Evolutionary conservation across 2,329 filamentous ascomycete genomes (phyloP).

Genomic region (Arthrobotrys sinensis): DNA sequence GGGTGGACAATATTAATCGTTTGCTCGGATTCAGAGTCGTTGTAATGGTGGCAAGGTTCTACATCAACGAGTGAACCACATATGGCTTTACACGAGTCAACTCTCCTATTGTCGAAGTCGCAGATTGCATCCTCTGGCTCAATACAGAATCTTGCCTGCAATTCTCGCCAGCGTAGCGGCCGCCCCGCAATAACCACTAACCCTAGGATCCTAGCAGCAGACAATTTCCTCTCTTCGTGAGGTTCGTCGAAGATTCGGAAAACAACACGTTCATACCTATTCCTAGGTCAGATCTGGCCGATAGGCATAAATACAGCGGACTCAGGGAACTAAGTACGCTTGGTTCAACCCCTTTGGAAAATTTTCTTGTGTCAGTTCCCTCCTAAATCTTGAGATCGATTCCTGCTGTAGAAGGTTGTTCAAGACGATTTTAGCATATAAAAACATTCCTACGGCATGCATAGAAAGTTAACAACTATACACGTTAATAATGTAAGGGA

Average conservation of each 20-base stretch:
- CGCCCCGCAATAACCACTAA: not conserved
- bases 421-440: conserved; percentile 63
- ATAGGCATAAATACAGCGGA: not conserved
- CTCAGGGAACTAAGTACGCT: conserved; percentile 40
- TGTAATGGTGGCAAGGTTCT: not conserved
- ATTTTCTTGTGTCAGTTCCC: conserved; percentile 55
- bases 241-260: not conserved
- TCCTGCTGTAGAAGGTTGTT: conserved; percentile 61
- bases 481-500: not conserved
- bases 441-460: conserved; percentile 50
- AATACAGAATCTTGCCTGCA: conserved; percentile 18
- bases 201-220: not conserved
- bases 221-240: not conserved
- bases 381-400: conserved; percentile 61
- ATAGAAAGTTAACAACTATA: not conserved
- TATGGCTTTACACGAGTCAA: not conserved
- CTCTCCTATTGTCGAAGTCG: not conserved
- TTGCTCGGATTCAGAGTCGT: not conserved
- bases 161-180: conserved; percentile 4
- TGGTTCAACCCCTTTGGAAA: conserved; percentile 59
- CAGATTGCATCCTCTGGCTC: not conserved
- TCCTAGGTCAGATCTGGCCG: too few species aligned
- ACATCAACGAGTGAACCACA: conserved; percentile 10
- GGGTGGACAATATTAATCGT: conserved; percentile 3
- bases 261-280: conserved; percentile 9